Evolutionary conservation across 148 eudicot genomes (phyloP).

Genomic region (Diospyros lotus): DNA sequence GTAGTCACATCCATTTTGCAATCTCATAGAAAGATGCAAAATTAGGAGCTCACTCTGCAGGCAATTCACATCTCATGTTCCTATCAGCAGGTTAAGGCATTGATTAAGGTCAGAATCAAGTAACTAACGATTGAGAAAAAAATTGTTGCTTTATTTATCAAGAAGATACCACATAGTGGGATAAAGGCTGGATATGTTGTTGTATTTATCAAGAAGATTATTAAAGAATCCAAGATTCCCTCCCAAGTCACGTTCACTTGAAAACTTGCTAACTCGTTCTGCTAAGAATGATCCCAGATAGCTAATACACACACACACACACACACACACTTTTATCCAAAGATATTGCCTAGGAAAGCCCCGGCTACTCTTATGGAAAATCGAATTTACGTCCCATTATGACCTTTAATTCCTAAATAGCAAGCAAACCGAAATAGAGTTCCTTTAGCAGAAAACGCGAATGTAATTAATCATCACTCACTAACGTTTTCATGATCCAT

Average conservation of each 20-base stretch:
- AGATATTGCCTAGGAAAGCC: no score
- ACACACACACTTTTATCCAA: no score
- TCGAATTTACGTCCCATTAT: neutral
- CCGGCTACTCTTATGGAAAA: neutral
- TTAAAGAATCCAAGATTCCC: neutral
- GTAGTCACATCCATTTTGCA: neutral
- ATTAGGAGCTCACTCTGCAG: neutral
- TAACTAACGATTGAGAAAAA: neutral
- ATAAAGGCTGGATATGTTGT: no score
- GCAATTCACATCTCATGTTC: neutral
- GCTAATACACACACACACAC: neutral
- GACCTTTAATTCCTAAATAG: neutral
- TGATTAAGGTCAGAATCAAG: neutral
- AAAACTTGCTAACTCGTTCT: neutral
- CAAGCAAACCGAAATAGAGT: neutral
- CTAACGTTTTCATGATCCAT: slow-evolving; percentile 98
- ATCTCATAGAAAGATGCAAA: neutral
- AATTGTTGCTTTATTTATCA: neutral
- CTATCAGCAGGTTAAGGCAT: neutral
- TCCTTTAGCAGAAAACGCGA: neutral
- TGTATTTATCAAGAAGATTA: neutral
- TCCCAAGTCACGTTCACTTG: neutral
- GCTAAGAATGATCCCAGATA: neutral
- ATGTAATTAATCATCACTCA: slow-evolving; percentile 23
- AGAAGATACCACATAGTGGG: no score